phyloP scores from a whole-genome alignment of 2,329 filamentous ascomycete species.

The Alternaria viburni region DNA sequence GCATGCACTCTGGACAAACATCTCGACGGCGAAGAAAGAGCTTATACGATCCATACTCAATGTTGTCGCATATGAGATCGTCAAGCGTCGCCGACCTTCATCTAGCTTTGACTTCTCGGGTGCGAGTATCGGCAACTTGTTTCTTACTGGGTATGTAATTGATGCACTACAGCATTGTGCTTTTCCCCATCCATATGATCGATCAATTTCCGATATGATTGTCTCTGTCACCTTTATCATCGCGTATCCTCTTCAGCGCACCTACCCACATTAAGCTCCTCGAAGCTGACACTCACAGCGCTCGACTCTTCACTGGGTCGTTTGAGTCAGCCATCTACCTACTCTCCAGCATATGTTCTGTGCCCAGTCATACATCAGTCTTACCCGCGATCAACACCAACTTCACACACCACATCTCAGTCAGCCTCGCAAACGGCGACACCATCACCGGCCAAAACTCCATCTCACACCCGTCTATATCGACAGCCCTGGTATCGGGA shows the following conservation, averaged over 20 bases:
- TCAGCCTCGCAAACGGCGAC: slow-evolving; percentile 75
- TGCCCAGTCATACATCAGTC: slow-evolving; percentile 76
- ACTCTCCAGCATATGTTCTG: slow-evolving; percentile 83
- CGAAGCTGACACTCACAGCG: slow-evolving; percentile 57
- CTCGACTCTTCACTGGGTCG: slow-evolving; percentile 86
- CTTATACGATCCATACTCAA: slow-evolving; percentile 59
- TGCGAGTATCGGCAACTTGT: slow-evolving; percentile 59
- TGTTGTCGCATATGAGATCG: slow-evolving; percentile 57
- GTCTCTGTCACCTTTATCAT: background rate
- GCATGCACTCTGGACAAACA: slow-evolving; percentile 72
- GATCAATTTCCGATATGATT: background rate
- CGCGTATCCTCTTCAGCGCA: background rate
- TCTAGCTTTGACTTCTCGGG: slow-evolving; percentile 58
- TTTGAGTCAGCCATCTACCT: slow-evolving; percentile 94
- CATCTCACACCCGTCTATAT: slow-evolving; percentile 42
- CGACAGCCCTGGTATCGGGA: slow-evolving; percentile 34
- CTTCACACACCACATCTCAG: slow-evolving; percentile 93
- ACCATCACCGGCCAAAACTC: slow-evolving; percentile 88
- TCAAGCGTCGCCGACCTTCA: slow-evolving; percentile 55
- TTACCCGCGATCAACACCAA: slow-evolving; percentile 93
- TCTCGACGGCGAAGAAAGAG: slow-evolving; percentile 58
- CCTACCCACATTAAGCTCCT: too few species aligned
- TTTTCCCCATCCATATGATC: background rate
- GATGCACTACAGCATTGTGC: background rate
- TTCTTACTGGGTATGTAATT: slow-evolving; percentile 56